phyloP scores from a whole-genome alignment of 2,329 filamentous ascomycete species.

The Colletotrichum australisinense region DNA sequence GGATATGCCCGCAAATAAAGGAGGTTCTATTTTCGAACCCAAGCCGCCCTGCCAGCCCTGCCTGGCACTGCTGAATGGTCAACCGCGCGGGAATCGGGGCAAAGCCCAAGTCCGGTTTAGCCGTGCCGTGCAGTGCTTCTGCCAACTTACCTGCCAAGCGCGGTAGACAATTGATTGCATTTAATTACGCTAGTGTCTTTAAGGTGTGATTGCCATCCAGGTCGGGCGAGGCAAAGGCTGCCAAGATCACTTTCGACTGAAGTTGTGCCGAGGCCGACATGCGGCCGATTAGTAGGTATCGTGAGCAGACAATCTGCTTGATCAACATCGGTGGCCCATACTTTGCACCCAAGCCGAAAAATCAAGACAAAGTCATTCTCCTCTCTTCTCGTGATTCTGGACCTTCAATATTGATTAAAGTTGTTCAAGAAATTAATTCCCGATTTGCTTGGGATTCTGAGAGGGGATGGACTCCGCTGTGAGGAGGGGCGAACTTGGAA shows the following conservation, averaged over 20 bases:
- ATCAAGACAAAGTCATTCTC: background rate
- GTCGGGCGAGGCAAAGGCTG: background rate
- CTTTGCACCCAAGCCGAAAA: background rate
- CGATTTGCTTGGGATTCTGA: conserved; percentile 5
- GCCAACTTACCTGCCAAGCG: background rate
- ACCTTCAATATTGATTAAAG: conserved; percentile 11
- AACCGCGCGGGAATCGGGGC: conserved; percentile 14
- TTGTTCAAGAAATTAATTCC: conserved; percentile 25
- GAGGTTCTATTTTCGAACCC: conserved; percentile 10
- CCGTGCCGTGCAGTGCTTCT: background rate
- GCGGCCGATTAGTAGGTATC: background rate
- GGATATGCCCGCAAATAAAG: conserved; percentile 8
- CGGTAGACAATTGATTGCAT: conserved; percentile 3
- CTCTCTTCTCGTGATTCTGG: background rate
- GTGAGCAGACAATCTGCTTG: background rate
- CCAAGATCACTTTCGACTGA: background rate
- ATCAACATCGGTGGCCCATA: background rate
- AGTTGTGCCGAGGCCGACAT: background rate
- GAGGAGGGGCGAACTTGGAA: conserved; percentile 15
- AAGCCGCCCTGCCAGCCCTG: background rate
- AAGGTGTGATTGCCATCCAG: background rate
- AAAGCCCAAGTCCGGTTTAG: background rate
- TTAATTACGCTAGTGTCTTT: conserved; percentile 2
- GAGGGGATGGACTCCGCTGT: conserved; percentile 10
- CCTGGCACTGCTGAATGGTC: background rate